Evolutionary conservation across 1,284 basidiomycete genomes (phyloP).

Genomic region (Exobasidium cylindrosporum): DNA sequence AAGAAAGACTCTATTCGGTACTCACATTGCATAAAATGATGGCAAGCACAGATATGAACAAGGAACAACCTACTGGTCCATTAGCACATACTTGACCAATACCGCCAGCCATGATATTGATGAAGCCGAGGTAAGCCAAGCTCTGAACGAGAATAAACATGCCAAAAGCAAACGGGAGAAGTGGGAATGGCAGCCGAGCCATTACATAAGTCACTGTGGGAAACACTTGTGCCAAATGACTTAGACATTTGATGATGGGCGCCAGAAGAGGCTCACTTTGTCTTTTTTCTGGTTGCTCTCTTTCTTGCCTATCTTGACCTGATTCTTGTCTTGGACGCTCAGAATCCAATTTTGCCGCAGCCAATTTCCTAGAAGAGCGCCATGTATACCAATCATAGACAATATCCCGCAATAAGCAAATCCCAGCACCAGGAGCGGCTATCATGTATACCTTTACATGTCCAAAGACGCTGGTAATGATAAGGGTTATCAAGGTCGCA

Average conservation of each 20-base stretch:
- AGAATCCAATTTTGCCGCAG: background rate
- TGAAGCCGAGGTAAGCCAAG: conserved; percentile 83
- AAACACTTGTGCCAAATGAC: conserved; percentile 58
- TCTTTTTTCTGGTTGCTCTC: conserved; percentile 10
- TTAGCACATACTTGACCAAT: conserved; percentile 58
- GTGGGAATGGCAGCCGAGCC: conserved; percentile 71
- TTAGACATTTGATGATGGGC: background rate
- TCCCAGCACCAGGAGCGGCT: conserved; percentile 77
- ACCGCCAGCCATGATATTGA: conserved; percentile 77
- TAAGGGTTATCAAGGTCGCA: conserved; percentile 62
- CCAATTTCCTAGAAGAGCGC: conserved; percentile 16
- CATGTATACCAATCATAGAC: conserved; percentile 61
- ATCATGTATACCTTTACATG: conserved; percentile 66
- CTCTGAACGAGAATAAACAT: conserved; percentile 93
- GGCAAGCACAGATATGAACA: conserved; percentile 60
- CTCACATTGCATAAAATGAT: conserved; percentile 76
- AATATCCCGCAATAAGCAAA: conserved; percentile 70
- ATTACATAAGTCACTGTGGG: conserved; percentile 73
- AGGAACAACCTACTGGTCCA: conserved; percentile 58
- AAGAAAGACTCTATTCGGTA: background rate
- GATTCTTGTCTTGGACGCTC: background rate
- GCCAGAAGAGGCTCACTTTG: background rate
- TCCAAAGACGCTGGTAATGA: conserved; percentile 62
- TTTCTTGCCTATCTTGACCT: background rate
- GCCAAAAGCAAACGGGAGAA: conserved; percentile 88